These are phyloP conservation scores for Candida nanaspora DNA, from an alignment of 805 yeast species.

Conservation along the genomic window DNA sequence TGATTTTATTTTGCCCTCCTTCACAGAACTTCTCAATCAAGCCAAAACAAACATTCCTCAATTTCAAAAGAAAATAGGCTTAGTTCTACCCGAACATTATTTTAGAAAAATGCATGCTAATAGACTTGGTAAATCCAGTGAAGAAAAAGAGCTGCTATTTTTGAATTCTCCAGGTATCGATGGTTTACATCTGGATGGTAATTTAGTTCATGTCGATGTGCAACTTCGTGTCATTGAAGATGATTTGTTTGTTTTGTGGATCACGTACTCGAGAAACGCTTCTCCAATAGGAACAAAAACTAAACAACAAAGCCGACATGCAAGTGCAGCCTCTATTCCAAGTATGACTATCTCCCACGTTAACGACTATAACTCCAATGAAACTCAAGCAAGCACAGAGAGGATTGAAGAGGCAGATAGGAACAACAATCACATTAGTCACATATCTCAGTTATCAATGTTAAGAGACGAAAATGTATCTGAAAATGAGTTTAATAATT, in stretches of 20 bases:
- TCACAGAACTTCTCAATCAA: slow-evolving; percentile 36
- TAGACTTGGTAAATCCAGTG: slow-evolving; percentile 16
- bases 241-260: slow-evolving; percentile 67
- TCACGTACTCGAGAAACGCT: slow-evolving; percentile 63
- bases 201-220: slow-evolving; percentile 58
- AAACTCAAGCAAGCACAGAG: too few relatives aligned
- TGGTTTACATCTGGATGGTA: slow-evolving; percentile 69
- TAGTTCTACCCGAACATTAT: slow-evolving; percentile 87
- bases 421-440: slow-evolving; percentile 2
- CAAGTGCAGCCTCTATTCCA: not conserved
- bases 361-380: too few relatives aligned
- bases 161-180: slow-evolving; percentile 57
- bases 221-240: slow-evolving; percentile 67
- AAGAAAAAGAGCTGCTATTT: slow-evolving; percentile 45
- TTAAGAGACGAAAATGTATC: not conserved
- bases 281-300: not conserved
- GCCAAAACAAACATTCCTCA: slow-evolving; percentile 36
- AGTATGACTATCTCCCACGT: not conserved
- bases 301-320: not conserved
- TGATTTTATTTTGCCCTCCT: slow-evolving; percentile 55
- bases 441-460: not conserved
- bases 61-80: slow-evolving; percentile 45
- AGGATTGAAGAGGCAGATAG: too few relatives aligned
- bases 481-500: slow-evolving; percentile 11
- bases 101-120: slow-evolving; percentile 64